Conservation (phyloP, 164 flowering plant genomes). For the Macadamia integrifolia region DNA sequence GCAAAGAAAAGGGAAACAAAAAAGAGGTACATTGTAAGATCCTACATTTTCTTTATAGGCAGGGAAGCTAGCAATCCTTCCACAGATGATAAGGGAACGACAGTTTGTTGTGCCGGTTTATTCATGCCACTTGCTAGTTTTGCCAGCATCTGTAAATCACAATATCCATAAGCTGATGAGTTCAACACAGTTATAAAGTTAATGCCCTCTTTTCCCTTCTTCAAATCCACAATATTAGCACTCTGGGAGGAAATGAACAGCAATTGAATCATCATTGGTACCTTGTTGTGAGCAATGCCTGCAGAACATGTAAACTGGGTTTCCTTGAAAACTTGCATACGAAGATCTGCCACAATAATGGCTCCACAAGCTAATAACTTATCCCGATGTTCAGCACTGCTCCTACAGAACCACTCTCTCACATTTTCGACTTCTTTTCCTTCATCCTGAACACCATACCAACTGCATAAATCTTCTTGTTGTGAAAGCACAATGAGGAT, state of each 20-base stretch:
- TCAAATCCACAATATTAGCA: too few species aligned
- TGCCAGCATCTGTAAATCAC: conserved; percentile 76
- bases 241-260: neutral
- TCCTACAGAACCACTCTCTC: conserved; percentile 61
- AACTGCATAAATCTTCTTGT: neutral
- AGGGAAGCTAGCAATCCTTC: conserved; percentile 56
- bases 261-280: conserved; percentile 6
- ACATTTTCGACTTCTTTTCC: conserved; percentile 36
- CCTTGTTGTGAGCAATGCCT: conserved; percentile 98
- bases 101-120: conserved; percentile 97
- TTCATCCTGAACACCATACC: conserved; percentile 38
- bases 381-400: conserved; percentile 65
- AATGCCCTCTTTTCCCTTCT: neutral
- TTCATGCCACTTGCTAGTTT: conserved; percentile 92
- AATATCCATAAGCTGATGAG: conserved; percentile 11
- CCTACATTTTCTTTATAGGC: conserved; percentile 89
- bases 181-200: neutral
- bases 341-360: conserved; percentile 78
- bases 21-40: neutral
- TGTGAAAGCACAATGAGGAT: neutral
- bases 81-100: conserved; percentile 74
- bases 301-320: conserved; percentile 96
- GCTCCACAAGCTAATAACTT: conserved; percentile 92
- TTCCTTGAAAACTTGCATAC: conserved; percentile 74
- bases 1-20: neutral